phyloP scores from a whole-genome alignment of 1,284 basidiomycete species.

The Pyrrhoderma noxium region DNA sequence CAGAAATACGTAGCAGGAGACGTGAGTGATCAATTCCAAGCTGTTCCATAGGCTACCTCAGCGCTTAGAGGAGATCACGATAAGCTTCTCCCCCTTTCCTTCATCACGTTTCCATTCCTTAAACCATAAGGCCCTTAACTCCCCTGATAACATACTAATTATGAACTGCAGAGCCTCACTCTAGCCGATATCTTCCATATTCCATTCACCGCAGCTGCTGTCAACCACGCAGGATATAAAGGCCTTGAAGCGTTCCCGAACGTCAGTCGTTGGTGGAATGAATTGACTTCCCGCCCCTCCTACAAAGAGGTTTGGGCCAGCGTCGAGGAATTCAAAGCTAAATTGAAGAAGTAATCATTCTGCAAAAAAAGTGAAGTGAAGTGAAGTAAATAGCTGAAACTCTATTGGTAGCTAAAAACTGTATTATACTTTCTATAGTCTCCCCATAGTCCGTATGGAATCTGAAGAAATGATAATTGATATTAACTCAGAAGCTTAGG shows the following conservation, averaged over 20 bases:
- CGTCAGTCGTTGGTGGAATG: slow-evolving; percentile 13
- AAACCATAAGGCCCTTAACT: too few species aligned
- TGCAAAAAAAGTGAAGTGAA: too few species aligned
- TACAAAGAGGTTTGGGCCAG: slow-evolving; percentile 8
- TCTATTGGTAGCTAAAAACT: too few species aligned
- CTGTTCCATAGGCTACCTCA: background rate
- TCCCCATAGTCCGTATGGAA: too few species aligned
- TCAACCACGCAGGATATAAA: slow-evolving; percentile 18
- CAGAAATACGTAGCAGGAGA: slow-evolving; percentile 42
- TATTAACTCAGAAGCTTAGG: too few species aligned
- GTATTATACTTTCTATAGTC: too few species aligned
- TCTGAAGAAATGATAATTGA: too few species aligned
- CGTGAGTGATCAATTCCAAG: slow-evolving; percentile 22
- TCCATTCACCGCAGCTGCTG: background rate
- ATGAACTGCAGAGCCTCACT: slow-evolving; percentile 32
- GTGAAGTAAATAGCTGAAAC: too few species aligned
- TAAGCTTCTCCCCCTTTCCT: background rate
- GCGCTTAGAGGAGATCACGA: background rate
- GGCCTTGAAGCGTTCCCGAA: slow-evolving; percentile 17
- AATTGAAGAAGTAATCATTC: background rate
- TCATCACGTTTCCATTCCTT: background rate
- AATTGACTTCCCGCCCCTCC: slow-evolving; percentile 1
- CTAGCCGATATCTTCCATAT: slow-evolving; percentile 34
- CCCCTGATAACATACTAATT: background rate
- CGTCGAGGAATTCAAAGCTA: background rate